Percentiles rank a stretch among this genome's conserved stretches.
Conservation (phyloP, 1,284 basidiomycete genomes). For the Puccinia triticina region DNA sequence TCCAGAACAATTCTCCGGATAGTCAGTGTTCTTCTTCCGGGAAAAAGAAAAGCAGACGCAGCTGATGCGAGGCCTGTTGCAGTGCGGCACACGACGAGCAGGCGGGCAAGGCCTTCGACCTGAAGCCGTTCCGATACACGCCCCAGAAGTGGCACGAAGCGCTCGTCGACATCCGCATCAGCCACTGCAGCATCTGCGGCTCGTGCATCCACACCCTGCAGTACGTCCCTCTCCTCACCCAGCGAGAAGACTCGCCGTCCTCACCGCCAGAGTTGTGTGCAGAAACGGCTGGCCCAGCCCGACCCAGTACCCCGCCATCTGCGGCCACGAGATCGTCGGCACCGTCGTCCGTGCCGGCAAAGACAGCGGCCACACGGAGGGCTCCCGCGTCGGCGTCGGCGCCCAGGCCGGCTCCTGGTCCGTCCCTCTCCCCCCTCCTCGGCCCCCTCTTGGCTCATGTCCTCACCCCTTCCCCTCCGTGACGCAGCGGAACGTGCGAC, state of each 20-base stretch:
- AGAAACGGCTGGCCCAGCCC: conserved; percentile 47
- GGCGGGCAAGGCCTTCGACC: neutral
- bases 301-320: conserved; percentile 40
- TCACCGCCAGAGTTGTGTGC: no score
- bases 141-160: conserved; percentile 37
- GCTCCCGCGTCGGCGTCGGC: conserved; percentile 40
- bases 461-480: no score
- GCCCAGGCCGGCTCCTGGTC: conserved; percentile 44
- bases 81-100: conserved; percentile 27
- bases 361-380: conserved; percentile 25
- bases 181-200: conserved; percentile 45
- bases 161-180: conserved; percentile 37
- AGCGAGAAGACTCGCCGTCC: no score
- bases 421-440: neutral
- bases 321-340: conserved; percentile 48
- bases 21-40: no score
- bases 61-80: no score
- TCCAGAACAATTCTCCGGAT: no score
- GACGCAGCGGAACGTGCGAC: conserved; percentile 30
- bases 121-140: conserved; percentile 22
- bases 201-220: conserved; percentile 46
- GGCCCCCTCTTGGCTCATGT: neutral
- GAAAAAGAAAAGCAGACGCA: no score
- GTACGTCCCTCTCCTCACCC: no score
- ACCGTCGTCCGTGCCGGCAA: conserved; percentile 36